Conservation (phyloP, 1,284 basidiomycete genomes). For the Rhizoctonia solani region DNA sequence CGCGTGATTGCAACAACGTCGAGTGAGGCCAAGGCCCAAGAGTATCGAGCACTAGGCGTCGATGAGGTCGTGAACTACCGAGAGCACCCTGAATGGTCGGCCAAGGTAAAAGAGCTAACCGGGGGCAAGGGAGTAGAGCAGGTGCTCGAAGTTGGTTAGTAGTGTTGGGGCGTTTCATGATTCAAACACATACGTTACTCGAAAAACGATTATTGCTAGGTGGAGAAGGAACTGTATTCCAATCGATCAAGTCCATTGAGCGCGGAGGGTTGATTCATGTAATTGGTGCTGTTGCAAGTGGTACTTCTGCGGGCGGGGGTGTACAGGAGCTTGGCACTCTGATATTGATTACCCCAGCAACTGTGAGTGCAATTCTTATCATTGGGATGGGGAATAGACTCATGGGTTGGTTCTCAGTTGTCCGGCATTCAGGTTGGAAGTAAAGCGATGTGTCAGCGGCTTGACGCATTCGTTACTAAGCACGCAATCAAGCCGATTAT, state of each 20-base stretch:
- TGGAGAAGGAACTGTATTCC: conserved; percentile 15
- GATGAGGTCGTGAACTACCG: conserved; percentile 63
- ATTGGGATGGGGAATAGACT: too few relatives aligned
- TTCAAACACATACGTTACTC: not conserved
- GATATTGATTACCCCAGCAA: too few relatives aligned
- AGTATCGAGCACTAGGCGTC: conserved; percentile 54
- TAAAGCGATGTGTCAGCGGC: too few relatives aligned
- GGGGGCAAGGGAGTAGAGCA: conserved; percentile 15
- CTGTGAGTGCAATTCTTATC: too few relatives aligned
- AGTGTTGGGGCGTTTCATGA: not conserved
- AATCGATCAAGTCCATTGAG: conserved; percentile 8
- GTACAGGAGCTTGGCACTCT: too few relatives aligned
- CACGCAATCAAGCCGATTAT: too few relatives aligned
- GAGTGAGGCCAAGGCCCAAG: conserved; percentile 60
- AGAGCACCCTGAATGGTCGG: conserved; percentile 58
- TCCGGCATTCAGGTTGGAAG: too few relatives aligned
- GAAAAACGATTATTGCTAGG: too few relatives aligned
- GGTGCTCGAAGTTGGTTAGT: conserved; percentile 18
- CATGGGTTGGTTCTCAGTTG: too few relatives aligned
- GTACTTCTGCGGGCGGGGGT: not conserved
- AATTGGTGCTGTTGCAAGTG: not conserved
- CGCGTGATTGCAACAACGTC: conserved; percentile 67
- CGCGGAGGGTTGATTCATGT: not conserved
- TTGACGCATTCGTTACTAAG: too few relatives aligned
- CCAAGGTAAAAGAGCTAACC: conserved; percentile 53